Conservation (phyloP, 257 asterid species). For the Solanum gracilifrons region DNA sequence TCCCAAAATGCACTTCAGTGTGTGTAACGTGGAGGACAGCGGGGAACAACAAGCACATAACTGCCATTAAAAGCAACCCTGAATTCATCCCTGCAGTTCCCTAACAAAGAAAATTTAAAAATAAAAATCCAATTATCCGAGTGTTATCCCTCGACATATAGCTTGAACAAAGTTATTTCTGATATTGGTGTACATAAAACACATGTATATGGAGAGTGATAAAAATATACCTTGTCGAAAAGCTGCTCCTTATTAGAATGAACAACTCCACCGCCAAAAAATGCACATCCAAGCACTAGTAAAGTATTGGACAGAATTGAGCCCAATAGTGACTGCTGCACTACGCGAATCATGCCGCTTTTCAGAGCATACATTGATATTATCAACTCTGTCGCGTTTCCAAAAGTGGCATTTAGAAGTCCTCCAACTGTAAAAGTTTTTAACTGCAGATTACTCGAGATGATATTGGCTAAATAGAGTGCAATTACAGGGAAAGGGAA, state of each 20-base stretch:
- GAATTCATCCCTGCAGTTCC: slow-evolving; percentile 60
- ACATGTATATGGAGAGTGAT: not conserved
- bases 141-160: not conserved
- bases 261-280: slow-evolving; percentile 65
- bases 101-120: slow-evolving; percentile 12
- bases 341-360: slow-evolving; percentile 59
- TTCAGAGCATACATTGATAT: slow-evolving; percentile 63
- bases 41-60: slow-evolving; percentile 72
- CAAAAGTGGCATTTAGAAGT: slow-evolving; percentile 77
- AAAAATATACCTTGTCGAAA: slow-evolving; percentile 24
- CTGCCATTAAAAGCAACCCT: slow-evolving; percentile 80
- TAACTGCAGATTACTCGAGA: not conserved
- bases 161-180: not conserved
- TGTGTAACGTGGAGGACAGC: slow-evolving; percentile 69
- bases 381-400: slow-evolving; percentile 78
- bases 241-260: slow-evolving; percentile 45
- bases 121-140: not conserved
- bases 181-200: not conserved
- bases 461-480: not conserved
- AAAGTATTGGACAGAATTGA: slow-evolving; percentile 74
- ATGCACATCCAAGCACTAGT: slow-evolving; percentile 81
- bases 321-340: slow-evolving; percentile 74
- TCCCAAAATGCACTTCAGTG: slow-evolving; percentile 69
- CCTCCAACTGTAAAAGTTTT: slow-evolving; percentile 55
- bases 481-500: not conserved